phyloP scores from a whole-genome alignment of 2,329 filamentous ascomycete species.

The Trichoderma harzianum region DNA sequence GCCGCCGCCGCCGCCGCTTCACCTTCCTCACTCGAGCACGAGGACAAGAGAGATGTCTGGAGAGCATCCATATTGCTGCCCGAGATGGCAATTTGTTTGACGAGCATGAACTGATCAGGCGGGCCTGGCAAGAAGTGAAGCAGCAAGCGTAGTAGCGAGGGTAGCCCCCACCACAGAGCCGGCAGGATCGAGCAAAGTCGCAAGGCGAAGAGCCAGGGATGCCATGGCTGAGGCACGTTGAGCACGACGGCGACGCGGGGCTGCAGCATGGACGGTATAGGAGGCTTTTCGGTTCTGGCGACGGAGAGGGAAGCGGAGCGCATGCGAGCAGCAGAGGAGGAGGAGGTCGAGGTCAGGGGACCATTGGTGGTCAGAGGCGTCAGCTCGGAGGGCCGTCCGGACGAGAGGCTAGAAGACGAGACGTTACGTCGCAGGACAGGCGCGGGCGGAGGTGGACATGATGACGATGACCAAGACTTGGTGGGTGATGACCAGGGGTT shows the following conservation, averaged over 20 bases:
- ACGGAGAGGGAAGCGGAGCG: not conserved
- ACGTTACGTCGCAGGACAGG: not conserved
- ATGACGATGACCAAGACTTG: not conserved
- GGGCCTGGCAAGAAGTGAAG: constrained; percentile 54
- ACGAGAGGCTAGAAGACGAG: not conserved
- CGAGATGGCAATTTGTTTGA: constrained; percentile 21
- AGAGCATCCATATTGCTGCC: not conserved
- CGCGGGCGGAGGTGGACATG: not conserved
- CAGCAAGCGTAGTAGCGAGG: constrained; percentile 65
- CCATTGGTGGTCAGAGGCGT: not conserved
- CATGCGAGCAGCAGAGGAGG: not conserved
- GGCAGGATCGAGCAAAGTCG: constrained; percentile 70
- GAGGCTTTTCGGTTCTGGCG: constrained; percentile 1
- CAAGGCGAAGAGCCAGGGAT: constrained; percentile 68
- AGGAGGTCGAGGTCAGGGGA: not conserved
- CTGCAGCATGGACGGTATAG: constrained; percentile 54
- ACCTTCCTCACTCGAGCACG: not conserved
- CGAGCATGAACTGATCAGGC: constrained; percentile 29
- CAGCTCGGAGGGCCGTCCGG: not conserved
- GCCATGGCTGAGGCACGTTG: constrained; percentile 69
- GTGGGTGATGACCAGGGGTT: not conserved
- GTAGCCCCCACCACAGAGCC: constrained; percentile 68
- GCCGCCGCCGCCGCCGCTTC: not conserved
- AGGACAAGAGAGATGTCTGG: not conserved
- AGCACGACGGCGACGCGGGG: constrained; percentile 76